phyloP scores from a whole-genome alignment of 805 yeast species.

The Hanseniaspora guilliermondii region DNA sequence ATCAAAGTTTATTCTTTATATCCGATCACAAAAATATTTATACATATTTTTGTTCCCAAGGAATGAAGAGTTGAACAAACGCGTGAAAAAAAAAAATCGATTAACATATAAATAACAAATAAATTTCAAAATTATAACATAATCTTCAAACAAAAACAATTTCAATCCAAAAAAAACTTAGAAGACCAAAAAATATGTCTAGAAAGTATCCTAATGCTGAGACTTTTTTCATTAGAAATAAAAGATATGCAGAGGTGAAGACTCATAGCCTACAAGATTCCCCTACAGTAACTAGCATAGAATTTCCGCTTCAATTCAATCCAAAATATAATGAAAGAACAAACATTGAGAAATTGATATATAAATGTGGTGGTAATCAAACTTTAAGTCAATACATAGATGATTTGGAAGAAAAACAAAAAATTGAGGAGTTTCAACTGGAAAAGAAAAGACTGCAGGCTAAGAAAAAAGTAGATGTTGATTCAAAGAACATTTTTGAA shows the following conservation, averaged over 20 bases:
- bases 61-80: too few relatives aligned
- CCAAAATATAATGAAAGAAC: constrained; percentile 33
- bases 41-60: too few relatives aligned
- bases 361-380: constrained; percentile 51
- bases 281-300: constrained; percentile 64
- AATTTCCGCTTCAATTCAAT: constrained; percentile 48
- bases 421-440: constrained; percentile 30
- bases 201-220: not conserved
- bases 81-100: too few relatives aligned
- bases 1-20: too few relatives aligned
- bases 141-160: too few relatives aligned
- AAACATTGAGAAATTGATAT: constrained; percentile 49
- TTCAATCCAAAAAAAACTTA: not conserved
- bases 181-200: not conserved
- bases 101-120: too few relatives aligned
- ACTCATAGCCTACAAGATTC: constrained; percentile 49
- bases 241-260: constrained; percentile 29
- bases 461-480: constrained; percentile 18
- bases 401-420: constrained; percentile 28
- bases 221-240: constrained; percentile 2
- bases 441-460: constrained; percentile 22
- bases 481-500: constrained; percentile 25
- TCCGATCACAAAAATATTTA: too few relatives aligned
- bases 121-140: too few relatives aligned
- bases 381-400: constrained; percentile 13